These are phyloP conservation scores for Fusarium odoratissimum DNA, from an alignment of 2,329 filamentous ascomycete genomes.

Conservation along the genomic window DNA sequence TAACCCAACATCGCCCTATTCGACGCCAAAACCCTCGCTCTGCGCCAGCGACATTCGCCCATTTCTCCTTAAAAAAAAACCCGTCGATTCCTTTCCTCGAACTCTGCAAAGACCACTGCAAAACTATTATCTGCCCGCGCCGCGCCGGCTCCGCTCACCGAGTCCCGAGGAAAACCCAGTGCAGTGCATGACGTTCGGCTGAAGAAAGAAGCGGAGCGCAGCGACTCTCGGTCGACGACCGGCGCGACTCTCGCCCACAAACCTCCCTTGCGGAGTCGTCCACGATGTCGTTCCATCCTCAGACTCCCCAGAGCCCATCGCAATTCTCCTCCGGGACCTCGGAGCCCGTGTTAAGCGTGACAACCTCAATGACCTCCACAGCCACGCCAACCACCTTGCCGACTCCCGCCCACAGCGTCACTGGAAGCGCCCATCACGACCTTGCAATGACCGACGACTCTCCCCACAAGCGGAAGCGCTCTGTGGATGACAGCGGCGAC, in stretches of 20 bases:
- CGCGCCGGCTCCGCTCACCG: constrained; percentile 26
- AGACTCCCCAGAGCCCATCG: constrained; percentile 75
- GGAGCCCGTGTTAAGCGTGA: constrained; percentile 63
- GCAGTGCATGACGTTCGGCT: constrained; percentile 47
- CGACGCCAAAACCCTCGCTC: constrained; percentile 43
- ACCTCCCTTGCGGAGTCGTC: constrained; percentile 51
- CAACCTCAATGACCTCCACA: constrained; percentile 63
- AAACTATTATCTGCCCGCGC: constrained; percentile 30
- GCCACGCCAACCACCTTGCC: constrained; percentile 66
- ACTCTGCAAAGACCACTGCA: constrained; percentile 4
- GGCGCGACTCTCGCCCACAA: constrained; percentile 49
- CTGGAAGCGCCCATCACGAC: constrained; percentile 61
- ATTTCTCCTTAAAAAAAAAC: constrained; percentile 20
- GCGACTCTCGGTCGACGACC: constrained; percentile 50
- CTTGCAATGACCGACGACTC: constrained; percentile 64
- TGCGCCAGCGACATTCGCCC: constrained; percentile 41
- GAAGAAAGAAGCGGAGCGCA: constrained; percentile 48
- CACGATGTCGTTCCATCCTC: constrained; percentile 75
- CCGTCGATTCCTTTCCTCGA: constrained; percentile 27
- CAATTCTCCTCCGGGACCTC: constrained; percentile 68
- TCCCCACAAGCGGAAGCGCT: constrained; percentile 71
- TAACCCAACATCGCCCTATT: constrained; percentile 38
- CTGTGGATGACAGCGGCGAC: constrained; percentile 66
- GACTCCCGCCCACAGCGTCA: constrained; percentile 72
- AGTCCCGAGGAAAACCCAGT: constrained; percentile 44